phyloP scores from a whole-genome alignment of 2,329 filamentous ascomycete genomes.

The Penicillium italicum region DNA sequence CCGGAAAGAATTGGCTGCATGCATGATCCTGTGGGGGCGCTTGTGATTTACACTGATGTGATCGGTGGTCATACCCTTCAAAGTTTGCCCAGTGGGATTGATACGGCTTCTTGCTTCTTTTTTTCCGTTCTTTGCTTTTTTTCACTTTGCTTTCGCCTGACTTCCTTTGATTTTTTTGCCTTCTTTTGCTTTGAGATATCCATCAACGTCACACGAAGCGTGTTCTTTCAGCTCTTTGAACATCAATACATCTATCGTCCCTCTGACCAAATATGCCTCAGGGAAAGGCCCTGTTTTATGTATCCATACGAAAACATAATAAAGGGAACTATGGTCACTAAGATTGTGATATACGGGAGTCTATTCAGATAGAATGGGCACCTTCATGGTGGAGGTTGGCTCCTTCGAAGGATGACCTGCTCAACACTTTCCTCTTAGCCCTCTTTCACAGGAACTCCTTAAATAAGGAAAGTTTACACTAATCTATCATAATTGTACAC shows the following conservation, averaged over 20 bases:
- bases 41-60: background rate
- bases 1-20: background rate
- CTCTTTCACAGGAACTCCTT: too few relatives aligned
- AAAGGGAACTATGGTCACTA: background rate
- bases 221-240: background rate
- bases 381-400: background rate
- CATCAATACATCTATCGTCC: background rate
- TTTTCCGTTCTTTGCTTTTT: background rate
- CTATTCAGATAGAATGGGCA: too few relatives aligned
- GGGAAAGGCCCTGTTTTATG: background rate
- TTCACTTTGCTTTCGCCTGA: background rate
- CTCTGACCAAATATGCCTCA: background rate
- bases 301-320: background rate
- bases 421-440: background rate
- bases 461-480: background rate
- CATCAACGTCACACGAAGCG: background rate
- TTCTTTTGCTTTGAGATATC: background rate
- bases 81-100: background rate
- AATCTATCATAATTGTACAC: background rate
- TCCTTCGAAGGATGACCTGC: background rate
- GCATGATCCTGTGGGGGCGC: background rate
- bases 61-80: background rate
- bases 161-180: background rate
- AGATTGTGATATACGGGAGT: too few relatives aligned
- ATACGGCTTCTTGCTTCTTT: background rate